A percentile compares a stretch with the other conserved stretches of the same genome.
Conservation (phyloP, 1,284 basidiomycete genomes). For the Anthracocystis walkeri region DNA sequence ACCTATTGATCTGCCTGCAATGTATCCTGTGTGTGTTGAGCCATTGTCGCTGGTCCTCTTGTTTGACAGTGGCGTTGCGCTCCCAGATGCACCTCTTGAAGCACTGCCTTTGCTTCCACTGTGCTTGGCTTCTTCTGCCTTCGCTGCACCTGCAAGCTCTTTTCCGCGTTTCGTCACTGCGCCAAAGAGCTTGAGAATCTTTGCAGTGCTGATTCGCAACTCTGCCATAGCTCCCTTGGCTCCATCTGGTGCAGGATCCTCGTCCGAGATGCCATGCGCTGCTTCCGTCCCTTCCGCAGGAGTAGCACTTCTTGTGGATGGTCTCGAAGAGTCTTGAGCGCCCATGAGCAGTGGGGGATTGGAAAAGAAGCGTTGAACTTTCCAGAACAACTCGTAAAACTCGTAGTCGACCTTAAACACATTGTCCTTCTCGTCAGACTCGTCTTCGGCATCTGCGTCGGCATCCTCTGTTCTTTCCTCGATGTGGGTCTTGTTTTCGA, state of each 20-base stretch:
- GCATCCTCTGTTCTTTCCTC: conserved; percentile 35
- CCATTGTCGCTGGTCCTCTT: conserved; percentile 17
- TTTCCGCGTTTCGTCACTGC: conserved; percentile 52
- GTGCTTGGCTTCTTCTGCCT: conserved; percentile 35
- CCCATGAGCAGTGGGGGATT: conserved; percentile 59
- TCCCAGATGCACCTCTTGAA: conserved; percentile 6
- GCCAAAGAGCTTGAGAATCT: conserved; percentile 56
- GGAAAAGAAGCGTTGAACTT: conserved; percentile 61
- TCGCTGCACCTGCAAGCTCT: conserved; percentile 50
- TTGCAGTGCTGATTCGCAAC: conserved; percentile 45
- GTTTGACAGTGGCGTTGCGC: conserved; percentile 18
- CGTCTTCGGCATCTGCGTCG: conserved; percentile 19
- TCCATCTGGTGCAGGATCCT: conserved; percentile 56
- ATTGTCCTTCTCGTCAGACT: conserved; percentile 40
- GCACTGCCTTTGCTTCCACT: conserved; percentile 4
- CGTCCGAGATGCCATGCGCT: conserved; percentile 18
- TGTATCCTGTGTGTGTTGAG: conserved; percentile 22
- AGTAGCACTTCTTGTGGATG: conserved; percentile 34
- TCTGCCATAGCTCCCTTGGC: conserved; percentile 50
- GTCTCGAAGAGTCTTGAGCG: conserved; percentile 16
- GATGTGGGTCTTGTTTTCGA: conserved; percentile 73
- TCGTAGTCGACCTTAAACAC: conserved; percentile 40
- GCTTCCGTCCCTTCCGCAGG: conserved; percentile 21
- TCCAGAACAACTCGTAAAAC: conserved; percentile 66
- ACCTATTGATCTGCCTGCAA: conserved; percentile 29